phyloP scores from a whole-genome alignment of 768 basidiomycete species.

The Boletus speciosus region DNA sequence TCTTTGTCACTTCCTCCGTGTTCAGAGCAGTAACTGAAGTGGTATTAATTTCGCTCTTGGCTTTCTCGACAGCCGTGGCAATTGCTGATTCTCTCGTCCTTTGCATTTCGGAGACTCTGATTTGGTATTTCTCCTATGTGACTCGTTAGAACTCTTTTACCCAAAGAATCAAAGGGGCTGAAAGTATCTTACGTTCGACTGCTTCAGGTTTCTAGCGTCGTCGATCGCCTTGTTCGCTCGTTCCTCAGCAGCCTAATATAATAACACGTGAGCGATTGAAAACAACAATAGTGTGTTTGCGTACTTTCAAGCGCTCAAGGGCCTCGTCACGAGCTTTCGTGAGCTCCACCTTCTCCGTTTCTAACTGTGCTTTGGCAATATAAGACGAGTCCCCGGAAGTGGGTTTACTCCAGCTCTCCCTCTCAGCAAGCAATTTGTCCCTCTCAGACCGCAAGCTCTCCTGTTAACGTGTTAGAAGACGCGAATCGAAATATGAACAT shows the following conservation, averaged over 20 bases:
- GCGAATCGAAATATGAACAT: background rate
- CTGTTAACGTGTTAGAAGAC: constrained; percentile 32
- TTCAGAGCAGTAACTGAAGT: constrained; percentile 18
- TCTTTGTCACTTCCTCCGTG: constrained; percentile 42
- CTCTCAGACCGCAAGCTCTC: constrained; percentile 53
- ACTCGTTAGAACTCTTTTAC: background rate
- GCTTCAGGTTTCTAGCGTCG: constrained; percentile 40
- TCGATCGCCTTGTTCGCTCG: constrained; percentile 42
- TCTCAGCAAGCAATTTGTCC: constrained; percentile 60
- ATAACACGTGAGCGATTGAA: background rate
- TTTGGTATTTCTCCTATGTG: constrained; percentile 59
- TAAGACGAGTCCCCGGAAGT: constrained; percentile 26
- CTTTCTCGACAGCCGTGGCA: constrained; percentile 55
- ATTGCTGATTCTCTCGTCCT: constrained; percentile 51
- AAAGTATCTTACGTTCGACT: constrained; percentile 26
- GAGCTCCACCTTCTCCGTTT: constrained; percentile 58
- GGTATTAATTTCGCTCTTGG: constrained; percentile 43
- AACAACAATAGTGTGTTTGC: background rate
- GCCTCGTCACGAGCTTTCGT: constrained; percentile 59
- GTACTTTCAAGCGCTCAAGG: constrained; percentile 54
- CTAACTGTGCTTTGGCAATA: constrained; percentile 42
- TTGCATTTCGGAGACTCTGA: constrained; percentile 49
- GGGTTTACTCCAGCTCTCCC: constrained; percentile 37
- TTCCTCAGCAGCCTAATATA: constrained; percentile 37
- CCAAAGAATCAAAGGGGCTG: background rate